Evolutionary conservation across 257 asterid species (phyloP).

Genomic region (Nicotiana benthamiana): DNA sequence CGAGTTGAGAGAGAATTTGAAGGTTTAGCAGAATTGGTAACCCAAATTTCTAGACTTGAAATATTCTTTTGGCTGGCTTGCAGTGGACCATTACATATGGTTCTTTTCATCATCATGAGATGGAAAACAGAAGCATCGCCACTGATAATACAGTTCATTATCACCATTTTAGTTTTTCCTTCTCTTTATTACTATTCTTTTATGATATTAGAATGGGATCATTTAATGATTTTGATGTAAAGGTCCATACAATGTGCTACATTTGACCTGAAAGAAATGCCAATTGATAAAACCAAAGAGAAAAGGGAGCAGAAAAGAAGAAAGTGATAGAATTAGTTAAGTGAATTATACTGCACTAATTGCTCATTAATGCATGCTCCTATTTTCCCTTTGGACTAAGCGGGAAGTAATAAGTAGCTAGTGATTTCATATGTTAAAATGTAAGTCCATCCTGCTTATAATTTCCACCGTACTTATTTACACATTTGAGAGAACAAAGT

Average conservation of each 20-base stretch:
- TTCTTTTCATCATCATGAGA: not conserved
- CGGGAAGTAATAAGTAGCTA: not conserved
- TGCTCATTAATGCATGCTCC: not conserved
- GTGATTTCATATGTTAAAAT: not conserved
- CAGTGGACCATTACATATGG: not conserved
- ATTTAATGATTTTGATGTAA: not conserved
- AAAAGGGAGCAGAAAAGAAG: not conserved
- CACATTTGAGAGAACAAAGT: not conserved
- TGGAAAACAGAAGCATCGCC: not conserved
- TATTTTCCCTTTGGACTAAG: not conserved
- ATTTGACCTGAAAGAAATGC: not conserved
- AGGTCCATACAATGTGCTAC: not conserved
- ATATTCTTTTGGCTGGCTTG: not conserved
- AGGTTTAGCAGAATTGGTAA: slow-evolving; percentile 74
- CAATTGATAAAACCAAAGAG: not conserved
- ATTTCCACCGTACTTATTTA: not conserved
- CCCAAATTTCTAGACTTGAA: not conserved
- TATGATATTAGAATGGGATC: not conserved
- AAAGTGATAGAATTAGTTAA: not conserved
- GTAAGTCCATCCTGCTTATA: not conserved
- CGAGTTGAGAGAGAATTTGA: slow-evolving; percentile 72
- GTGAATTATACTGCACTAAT: not conserved
- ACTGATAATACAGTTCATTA: not conserved
- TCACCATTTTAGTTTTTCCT: not conserved
- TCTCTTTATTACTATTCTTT: not conserved